These are phyloP conservation scores for Psidium friedrichsthalianum DNA, from an alignment of 345 rosid species.

Conservation along the genomic window DNA sequence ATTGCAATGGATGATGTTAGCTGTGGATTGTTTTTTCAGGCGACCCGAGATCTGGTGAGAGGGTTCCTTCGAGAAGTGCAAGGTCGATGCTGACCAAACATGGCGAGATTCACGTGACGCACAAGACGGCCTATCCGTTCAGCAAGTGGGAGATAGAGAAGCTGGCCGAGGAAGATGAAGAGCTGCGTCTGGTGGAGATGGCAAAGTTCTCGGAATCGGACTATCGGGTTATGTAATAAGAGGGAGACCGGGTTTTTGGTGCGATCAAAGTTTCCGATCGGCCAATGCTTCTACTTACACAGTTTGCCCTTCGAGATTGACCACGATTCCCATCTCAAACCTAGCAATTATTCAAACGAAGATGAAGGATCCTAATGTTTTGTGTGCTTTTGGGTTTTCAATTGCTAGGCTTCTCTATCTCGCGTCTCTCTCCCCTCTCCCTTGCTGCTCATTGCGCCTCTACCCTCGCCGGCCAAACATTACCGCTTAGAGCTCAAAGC, in stretches of 20 bases:
- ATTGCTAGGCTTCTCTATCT: background rate
- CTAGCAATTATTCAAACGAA: background rate
- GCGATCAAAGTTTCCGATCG: constrained; percentile 24
- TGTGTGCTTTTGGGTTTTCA: background rate
- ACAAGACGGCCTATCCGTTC: constrained; percentile 37
- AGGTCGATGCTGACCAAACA: constrained; percentile 14
- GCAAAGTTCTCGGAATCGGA: background rate
- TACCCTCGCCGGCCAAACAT: background rate
- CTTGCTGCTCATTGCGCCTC: background rate
- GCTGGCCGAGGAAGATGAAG: constrained; percentile 14
- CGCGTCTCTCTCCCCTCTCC: background rate
- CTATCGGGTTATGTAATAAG: constrained; percentile 38
- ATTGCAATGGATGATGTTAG: background rate
- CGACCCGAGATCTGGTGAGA: constrained; percentile 17
- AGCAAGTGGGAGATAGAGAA: constrained; percentile 22
- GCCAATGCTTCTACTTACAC: constrained; percentile 19
- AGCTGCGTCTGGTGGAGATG: background rate
- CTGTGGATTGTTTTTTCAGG: constrained; percentile 1
- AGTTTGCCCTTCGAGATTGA: constrained; percentile 8
- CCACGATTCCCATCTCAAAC: background rate
- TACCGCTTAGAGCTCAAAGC: background rate
- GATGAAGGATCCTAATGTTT: background rate
- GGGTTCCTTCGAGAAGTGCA: constrained; percentile 41
- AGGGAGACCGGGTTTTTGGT: constrained; percentile 24
- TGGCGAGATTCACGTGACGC: constrained; percentile 48